A percentile compares a stretch with the other conserved stretches of the same genome.
phyloP scores from a whole-genome alignment of 2,329 filamentous ascomycete species.

The Talaromyces islandicus region DNA sequence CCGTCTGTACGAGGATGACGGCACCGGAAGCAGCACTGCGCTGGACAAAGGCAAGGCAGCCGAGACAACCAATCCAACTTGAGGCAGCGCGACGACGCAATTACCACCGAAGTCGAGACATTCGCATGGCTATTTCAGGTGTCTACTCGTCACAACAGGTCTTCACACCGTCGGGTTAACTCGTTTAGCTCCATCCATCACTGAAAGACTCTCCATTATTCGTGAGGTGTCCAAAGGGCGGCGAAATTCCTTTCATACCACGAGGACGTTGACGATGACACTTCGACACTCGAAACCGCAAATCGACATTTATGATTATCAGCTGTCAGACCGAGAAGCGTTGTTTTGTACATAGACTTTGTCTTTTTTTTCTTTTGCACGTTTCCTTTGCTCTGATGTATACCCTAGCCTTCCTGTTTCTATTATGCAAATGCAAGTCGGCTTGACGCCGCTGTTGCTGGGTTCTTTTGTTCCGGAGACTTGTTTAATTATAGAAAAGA shows the following conservation, averaged over 20 bases:
- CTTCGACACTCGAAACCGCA: background rate
- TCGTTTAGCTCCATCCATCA: background rate
- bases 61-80: slow-evolving; percentile 21
- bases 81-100: slow-evolving; percentile 9
- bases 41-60: slow-evolving; percentile 29
- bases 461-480: background rate
- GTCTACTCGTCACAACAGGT: background rate
- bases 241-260: background rate
- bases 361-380: background rate
- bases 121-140: background rate
- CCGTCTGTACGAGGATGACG: slow-evolving; percentile 56
- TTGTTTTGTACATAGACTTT: slow-evolving; percentile 2
- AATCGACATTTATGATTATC: background rate
- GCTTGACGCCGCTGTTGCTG: background rate
- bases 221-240: background rate
- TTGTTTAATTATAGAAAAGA: background rate
- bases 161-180: background rate
- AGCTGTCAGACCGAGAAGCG: background rate
- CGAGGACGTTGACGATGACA: background rate
- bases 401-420: slow-evolving; percentile 2
- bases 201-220: background rate
- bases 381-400: slow-evolving; percentile 1
- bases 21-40: slow-evolving; percentile 17
- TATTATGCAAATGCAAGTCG: background rate
- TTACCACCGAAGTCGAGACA: background rate